A percentile compares a stretch with the other conserved stretches of the same genome.
phyloP scores from a whole-genome alignment of 768 basidiomycete genomes.

The Leccinum subtestaceum region DNA sequence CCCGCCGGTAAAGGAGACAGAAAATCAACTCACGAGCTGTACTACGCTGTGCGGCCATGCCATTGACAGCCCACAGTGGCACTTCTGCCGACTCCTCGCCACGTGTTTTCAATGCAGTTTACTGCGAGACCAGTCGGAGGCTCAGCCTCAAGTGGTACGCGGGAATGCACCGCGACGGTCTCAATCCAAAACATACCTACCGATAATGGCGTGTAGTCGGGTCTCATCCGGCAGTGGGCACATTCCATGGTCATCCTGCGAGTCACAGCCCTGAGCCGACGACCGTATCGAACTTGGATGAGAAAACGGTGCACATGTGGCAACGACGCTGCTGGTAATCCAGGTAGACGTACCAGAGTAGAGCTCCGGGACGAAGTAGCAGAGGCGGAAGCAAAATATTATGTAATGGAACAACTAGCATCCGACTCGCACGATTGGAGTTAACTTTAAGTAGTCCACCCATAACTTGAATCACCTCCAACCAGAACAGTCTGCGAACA shows the following conservation, averaged over 20 bases:
- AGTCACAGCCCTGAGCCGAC: not conserved
- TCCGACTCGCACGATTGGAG: not conserved
- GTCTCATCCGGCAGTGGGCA: not conserved
- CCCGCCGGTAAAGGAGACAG: not conserved
- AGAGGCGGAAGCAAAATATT: not conserved
- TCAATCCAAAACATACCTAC: not conserved
- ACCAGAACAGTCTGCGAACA: not conserved
- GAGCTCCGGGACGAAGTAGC: not conserved
- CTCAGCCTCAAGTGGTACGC: not conserved
- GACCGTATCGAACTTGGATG: not conserved
- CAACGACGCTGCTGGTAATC: not conserved
- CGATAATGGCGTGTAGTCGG: not conserved
- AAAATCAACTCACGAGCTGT: not conserved
- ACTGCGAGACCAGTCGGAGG: not conserved
- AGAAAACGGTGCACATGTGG: not conserved
- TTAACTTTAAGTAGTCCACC: not conserved
- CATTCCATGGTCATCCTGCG: not conserved
- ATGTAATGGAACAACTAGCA: not conserved
- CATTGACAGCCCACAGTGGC: not conserved
- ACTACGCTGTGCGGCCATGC: not conserved
- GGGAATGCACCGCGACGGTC: not conserved
- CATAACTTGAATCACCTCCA: not conserved
- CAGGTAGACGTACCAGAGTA: not conserved
- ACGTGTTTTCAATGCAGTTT: not conserved
- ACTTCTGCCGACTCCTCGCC: not conserved